These are phyloP conservation scores for Paspalum vaginatum DNA, from an alignment of 176 grass and related monocot species.

Conservation along the genomic window DNA sequence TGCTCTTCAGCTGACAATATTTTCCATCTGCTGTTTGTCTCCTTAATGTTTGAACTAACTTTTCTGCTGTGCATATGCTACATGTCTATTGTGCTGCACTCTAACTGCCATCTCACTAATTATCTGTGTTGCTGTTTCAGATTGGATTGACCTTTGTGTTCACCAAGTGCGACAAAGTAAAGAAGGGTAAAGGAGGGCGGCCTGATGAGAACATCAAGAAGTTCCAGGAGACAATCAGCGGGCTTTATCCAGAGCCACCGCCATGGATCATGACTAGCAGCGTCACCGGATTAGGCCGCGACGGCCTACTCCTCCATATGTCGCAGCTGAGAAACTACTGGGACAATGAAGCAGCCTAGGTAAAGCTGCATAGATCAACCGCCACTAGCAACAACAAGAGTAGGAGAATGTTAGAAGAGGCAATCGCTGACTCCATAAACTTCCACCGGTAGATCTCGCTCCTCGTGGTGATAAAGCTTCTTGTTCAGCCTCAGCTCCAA, in stretches of 20 bases:
- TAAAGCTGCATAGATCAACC: not conserved
- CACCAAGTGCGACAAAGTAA: slow-evolving; percentile 97
- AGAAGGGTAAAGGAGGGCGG: slow-evolving; percentile 69
- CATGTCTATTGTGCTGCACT: not conserved
- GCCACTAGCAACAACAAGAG: not conserved
- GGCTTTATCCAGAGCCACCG: slow-evolving; percentile 69
- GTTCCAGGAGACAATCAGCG: slow-evolving; percentile 81
- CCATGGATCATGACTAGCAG: slow-evolving; percentile 98
- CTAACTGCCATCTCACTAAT: not conserved
- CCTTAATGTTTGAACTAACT: not conserved
- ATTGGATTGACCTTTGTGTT: slow-evolving; percentile 93
- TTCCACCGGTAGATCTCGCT: not conserved
- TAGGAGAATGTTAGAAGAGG: not conserved
- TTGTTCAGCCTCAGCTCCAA: not conserved
- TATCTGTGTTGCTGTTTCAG: slow-evolving; percentile 43
- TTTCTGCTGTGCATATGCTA: not conserved
- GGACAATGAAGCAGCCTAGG: slow-evolving; percentile 67
- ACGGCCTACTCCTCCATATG: slow-evolving; percentile 77
- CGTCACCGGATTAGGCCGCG: slow-evolving; percentile 66
- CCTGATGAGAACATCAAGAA: slow-evolving; percentile 83
- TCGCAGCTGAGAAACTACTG: slow-evolving; percentile 90
- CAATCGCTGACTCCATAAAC: not conserved
- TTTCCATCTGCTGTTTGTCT: not conserved
- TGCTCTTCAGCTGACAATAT: not conserved
- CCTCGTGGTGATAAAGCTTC: not conserved